Evolutionary conservation across 2,329 filamentous ascomycete species (phyloP), one percentile per base, ranked within the genome.

Genomic region (Xylariales sp.): DNA sequence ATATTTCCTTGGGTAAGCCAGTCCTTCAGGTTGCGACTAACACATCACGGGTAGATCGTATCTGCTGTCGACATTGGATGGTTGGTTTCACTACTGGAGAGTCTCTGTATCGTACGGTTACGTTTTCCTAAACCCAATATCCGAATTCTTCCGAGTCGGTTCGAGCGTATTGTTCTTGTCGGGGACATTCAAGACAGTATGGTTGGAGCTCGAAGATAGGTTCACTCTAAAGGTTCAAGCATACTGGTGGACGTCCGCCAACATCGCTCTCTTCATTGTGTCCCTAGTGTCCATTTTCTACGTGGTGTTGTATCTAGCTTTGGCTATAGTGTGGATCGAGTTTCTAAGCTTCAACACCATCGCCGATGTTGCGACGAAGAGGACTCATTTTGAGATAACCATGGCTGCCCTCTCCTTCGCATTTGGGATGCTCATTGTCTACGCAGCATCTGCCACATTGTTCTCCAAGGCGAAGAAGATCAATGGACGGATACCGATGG

Each of bases 301-400:
- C 34, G 33, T 42, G 8, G 36, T 43, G 4, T 36, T 52, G 8
- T 37, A 45, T n/a, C 21, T 51, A 14, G 48, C 50, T 8, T 15
- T 39, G 7, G 32, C 50, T 8, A 32, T 38, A 5, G 44, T 45
- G 4, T 52, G 50, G 50, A 20, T 52, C 22, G 21, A 46, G 21
- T 52, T 52, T 20, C 24, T 43, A 19, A 52, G 46, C 35, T 27
- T 52, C 3, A 52, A 51, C 36, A 22, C 38, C 22, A 49, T 52
- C 14, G 43, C 42, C 38, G 50, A 52, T 31, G 40, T 52, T 28
- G 48, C 50, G 12, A 49, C 42, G 4, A 52, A 51, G 34, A 18
- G 42, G 5, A 47, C 19, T 4, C 8, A 38, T 5, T 51, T 52
- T 25, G 48, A 51, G 33, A 39, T 51, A 3, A 40, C 50, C 9